These are phyloP conservation scores for Hypoxylon sp. DNA, from an alignment of 2,329 filamentous ascomycete species.

Conservation along the genomic window DNA sequence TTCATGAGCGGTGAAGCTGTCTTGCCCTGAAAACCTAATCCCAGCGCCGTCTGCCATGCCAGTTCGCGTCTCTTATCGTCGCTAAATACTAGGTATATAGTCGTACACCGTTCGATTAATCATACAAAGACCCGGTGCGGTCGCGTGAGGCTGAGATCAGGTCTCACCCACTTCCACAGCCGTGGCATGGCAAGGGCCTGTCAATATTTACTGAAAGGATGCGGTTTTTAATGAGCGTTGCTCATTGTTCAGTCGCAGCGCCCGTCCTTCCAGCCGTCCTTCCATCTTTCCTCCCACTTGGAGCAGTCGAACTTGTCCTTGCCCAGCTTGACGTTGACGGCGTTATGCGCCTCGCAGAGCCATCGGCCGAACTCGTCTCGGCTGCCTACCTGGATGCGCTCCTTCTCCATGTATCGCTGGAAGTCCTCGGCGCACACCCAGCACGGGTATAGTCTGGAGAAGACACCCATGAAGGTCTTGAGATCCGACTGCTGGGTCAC, in stretches of 20 bases:
- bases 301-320: slow-evolving; percentile 91
- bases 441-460: slow-evolving; percentile 91
- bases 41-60: slow-evolving; percentile 15
- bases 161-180: slow-evolving; percentile 39
- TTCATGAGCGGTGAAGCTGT: slow-evolving; percentile 33
- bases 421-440: slow-evolving; percentile 97
- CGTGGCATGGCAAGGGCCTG: neutral
- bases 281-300: slow-evolving; percentile 93
- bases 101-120: slow-evolving; percentile 20
- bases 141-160: slow-evolving; percentile 1
- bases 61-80: slow-evolving; percentile 16
- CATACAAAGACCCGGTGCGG: slow-evolving; percentile 11
- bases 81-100: neutral
- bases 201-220: neutral
- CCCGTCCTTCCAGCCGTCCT: slow-evolving; percentile 82
- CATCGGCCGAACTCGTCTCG: slow-evolving; percentile 78
- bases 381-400: slow-evolving; percentile 67
- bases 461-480: slow-evolving; percentile 77
- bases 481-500: slow-evolving; percentile 77
- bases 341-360: slow-evolving; percentile 88
- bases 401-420: slow-evolving; percentile 76
- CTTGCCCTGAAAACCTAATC: slow-evolving; percentile 21
- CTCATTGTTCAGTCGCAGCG: slow-evolving; percentile 57
- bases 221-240: neutral
- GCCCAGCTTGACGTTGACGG: slow-evolving; percentile 87